These are phyloP conservation scores for Pouteria glomerata DNA, from an alignment of 148 eudicot species.

Conservation along the genomic window DNA sequence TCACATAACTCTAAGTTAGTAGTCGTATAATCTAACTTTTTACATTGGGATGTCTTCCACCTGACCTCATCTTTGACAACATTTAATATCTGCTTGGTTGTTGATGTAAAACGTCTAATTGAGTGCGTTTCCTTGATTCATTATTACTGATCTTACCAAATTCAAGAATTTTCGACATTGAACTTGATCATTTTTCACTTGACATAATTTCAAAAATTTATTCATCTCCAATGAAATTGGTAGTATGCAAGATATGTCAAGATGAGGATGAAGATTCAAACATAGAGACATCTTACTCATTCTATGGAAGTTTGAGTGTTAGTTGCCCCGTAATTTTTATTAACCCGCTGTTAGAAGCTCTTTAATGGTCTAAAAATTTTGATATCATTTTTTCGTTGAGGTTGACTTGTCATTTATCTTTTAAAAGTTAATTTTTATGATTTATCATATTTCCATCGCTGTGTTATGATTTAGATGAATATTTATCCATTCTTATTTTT, in stretches of 20 bases:
- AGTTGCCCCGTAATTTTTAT: background rate
- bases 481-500: background rate
- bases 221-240: conserved; percentile 51
- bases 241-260: conserved; percentile 94
- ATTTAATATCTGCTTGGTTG: no score
- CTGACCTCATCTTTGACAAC: no score
- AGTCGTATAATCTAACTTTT: no score
- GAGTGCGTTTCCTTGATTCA: no score
- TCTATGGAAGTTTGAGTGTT: conserved; percentile 95
- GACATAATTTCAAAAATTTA: conserved; percentile 20
- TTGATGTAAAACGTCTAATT: no score
- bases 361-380: background rate
- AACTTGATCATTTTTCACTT: conserved; percentile 24
- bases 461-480: background rate
- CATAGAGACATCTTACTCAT: conserved; percentile 93
- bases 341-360: background rate
- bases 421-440: no score
- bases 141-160: no score
- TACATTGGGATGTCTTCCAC: no score
- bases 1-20: no score
- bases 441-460: background rate
- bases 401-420: no score
- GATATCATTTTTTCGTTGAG: no score
- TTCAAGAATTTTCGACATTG: no score
- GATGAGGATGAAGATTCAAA: conserved; percentile 79